phyloP scores from a whole-genome alignment of 371 early-diverging fungal genomes.

The Lichtheimia ornata region DNA sequence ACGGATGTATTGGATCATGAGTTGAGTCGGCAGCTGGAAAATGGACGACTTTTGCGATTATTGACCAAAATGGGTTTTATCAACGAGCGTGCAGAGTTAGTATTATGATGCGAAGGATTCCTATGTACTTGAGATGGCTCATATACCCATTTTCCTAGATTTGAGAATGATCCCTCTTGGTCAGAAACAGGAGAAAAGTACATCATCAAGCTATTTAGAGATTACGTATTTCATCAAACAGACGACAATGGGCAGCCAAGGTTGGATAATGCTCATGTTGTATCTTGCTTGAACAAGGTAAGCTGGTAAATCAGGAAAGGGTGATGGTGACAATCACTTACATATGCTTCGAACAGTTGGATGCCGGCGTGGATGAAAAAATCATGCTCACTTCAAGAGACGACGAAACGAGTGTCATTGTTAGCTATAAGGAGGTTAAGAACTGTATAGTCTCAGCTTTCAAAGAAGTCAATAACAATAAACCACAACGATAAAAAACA shows the following conservation, averaged over 20 bases:
- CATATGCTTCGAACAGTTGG: conserved; percentile 64
- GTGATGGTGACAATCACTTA: too few relatives aligned
- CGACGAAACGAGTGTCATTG: conserved; percentile 92
- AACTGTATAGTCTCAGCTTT: conserved; percentile 83
- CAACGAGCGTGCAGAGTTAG: conserved; percentile 92
- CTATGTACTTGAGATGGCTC: background rate
- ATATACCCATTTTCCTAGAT: conserved; percentile 39
- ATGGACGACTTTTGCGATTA: conserved; percentile 83
- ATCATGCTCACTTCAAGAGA: conserved; percentile 92
- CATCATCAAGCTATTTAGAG: conserved; percentile 92
- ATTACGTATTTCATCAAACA: conserved; percentile 96
- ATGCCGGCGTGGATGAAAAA: conserved; percentile 90
- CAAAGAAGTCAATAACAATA: conserved; percentile 51
- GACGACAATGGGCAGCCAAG: conserved; percentile 86
- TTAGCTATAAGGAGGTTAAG: conserved; percentile 90
- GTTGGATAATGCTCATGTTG: conserved; percentile 89
- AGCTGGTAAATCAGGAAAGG: background rate
- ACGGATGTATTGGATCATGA: conserved; percentile 82
- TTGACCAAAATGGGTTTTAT: conserved; percentile 90
- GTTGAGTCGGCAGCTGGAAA: conserved; percentile 82
- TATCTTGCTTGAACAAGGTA: conserved; percentile 95
- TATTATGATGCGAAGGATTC: background rate
- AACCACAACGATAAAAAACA: conserved; percentile 10
- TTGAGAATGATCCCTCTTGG: conserved; percentile 90
- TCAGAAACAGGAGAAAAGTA: conserved; percentile 96